These are phyloP conservation scores for Eutrema yunnanense DNA, from an alignment of 345 rosid species.

Conservation along the genomic window DNA sequence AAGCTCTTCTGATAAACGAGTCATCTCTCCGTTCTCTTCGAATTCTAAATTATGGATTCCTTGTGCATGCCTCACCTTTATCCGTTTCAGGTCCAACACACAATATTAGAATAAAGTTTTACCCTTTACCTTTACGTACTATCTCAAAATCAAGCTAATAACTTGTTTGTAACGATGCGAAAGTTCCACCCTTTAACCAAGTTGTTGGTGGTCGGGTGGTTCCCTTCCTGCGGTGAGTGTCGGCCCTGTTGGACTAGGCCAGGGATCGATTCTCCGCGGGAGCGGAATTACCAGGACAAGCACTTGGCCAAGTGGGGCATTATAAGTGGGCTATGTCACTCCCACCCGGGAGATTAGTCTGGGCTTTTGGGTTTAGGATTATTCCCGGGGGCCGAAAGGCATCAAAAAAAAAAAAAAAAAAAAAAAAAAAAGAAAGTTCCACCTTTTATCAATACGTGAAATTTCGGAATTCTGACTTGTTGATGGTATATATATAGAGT, in stretches of 20 bases:
- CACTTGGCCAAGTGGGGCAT: no score
- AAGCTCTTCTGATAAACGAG: constrained; percentile 29
- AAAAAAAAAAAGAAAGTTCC: no score
- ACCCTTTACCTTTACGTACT: not conserved
- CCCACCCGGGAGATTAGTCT: no score
- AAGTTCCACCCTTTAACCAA: not conserved
- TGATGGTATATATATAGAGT: not conserved
- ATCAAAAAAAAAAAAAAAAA: no score
- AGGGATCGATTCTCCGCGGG: no score
- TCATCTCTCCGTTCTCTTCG: constrained; percentile 21
- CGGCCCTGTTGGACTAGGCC: no score
- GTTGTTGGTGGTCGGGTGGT: no score
- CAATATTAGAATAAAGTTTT: not conserved
- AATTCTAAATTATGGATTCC: constrained; percentile 56
- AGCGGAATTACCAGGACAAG: no score
- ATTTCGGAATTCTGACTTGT: not conserved
- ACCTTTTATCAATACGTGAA: not conserved
- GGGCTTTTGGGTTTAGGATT: no score
- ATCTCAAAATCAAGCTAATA: not conserved
- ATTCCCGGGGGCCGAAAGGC: no score
- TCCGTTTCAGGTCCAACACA: not conserved
- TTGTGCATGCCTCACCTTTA: constrained; percentile 72
- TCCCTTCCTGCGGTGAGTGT: no score
- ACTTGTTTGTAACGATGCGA: not conserved
- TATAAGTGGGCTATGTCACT: no score